Evolutionary conservation across 164 flowering plant species (phyloP).

Genomic region (Dillenia suffruticosa): DNA sequence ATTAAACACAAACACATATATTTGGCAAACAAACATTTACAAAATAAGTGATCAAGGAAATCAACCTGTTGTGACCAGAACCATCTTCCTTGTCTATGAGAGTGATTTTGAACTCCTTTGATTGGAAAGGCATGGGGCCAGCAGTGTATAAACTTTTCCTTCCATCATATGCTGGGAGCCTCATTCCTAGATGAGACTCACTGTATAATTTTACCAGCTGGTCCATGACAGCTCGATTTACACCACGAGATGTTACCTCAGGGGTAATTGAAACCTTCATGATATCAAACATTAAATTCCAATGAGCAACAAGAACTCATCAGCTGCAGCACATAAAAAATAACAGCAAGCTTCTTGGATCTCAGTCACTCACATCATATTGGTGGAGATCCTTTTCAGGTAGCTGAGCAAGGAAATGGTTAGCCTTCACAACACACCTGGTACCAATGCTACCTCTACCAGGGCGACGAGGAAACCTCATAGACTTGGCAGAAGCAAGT

Average conservation of each 20-base stretch:
- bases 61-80: slow-evolving; percentile 56
- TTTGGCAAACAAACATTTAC: background rate
- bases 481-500: slow-evolving; percentile 47
- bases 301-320: background rate
- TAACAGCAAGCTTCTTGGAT: background rate
- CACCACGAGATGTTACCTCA: slow-evolving; percentile 80
- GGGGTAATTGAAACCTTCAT: slow-evolving; percentile 86
- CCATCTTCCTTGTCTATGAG: slow-evolving; percentile 88
- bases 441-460: slow-evolving; percentile 64
- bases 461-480: slow-evolving; percentile 71
- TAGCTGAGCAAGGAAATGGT: slow-evolving; percentile 78
- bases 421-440: slow-evolving; percentile 73
- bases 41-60: background rate
- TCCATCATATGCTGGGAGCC: slow-evolving; percentile 98
- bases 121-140: slow-evolving; percentile 82
- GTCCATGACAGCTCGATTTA: slow-evolving; percentile 83
- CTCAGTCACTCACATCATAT: slow-evolving; percentile 55
- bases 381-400: slow-evolving; percentile 85
- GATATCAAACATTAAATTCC: background rate
- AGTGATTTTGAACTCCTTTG: slow-evolving; percentile 63
- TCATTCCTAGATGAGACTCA: slow-evolving; percentile 78
- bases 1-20: too few species aligned
- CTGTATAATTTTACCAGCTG: slow-evolving; percentile 59
- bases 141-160: slow-evolving; percentile 94
- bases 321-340: background rate